Evolutionary conservation across 2,329 filamentous ascomycete genomes (phyloP), one percentile per base, ranked within the genome.

Genomic region (Aspergillus costaricaensis): DNA sequence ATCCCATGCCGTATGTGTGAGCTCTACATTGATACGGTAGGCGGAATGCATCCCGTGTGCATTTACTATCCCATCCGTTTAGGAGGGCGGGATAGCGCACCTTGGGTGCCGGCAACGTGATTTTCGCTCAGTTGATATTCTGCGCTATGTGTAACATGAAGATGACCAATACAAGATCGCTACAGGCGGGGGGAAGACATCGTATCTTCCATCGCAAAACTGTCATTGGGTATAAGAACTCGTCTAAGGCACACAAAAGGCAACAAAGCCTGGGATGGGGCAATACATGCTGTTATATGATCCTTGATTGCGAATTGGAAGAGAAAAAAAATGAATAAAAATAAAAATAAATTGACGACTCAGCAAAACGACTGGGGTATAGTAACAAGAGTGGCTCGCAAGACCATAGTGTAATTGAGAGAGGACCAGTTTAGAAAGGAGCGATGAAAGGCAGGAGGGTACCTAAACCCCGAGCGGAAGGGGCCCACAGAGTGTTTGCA

Each of bases 291-390:
- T 39, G 50, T 39, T 39, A 39, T 38, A 38, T 39, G 32, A 48
- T 32, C 38, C 21, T 19, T 39, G 32, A 36, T 36, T 47, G 14
- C 21, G 49, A 47, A 30, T 47, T 12, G 39, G 49, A 39, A 15
- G 25, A 4, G 43, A 30, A 21, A 8, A 27, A 27, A 8, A 30
- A 30, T 10, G 10, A 4, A 30, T 12, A 30, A 12, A 30, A 30
- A 30, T 30, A 27, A 8, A 27, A 30, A 30, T 30, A 9, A n/a
- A 21, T 32, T 25, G 25, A 23, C 6, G 12, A 39, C 36, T 58
- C 32, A 60, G 55, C 49, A 36, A 55, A 60, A 55, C 47, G 49
- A 51, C 54, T 41, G 27, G 36, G 62, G 60, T 64, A 64, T 64
- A 62, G 53, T 60, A 52, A 47, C 57, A 59, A 59, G 25, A 51